Evolutionary conservation across 306 rosid species (phyloP), one percentile per base, ranked within the genome.

Genomic region (Lathyrus oleraceus): DNA sequence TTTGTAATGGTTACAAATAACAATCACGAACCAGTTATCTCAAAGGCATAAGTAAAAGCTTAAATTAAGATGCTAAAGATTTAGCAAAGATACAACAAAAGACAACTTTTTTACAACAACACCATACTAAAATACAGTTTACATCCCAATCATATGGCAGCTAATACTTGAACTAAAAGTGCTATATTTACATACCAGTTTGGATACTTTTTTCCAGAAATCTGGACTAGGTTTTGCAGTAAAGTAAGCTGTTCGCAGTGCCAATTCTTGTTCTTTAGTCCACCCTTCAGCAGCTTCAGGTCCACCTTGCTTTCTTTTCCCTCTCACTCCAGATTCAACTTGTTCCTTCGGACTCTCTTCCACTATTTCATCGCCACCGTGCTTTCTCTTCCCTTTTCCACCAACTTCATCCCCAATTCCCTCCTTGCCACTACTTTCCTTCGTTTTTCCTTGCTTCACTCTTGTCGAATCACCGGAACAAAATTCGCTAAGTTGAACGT

Each of bases 251-350:
- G 64, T 88, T 61, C 73, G 85, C 77, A 93, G 56, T 5, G 87
- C 94, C 59, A 67, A 61, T 68, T 88, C 91, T 72, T 93, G 97
- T 61, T 93, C 96, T 68, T 73, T 80, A 13, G 90, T 85, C 98
- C 98, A 93, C 57, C 87, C 90, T 9, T 76, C 61, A 2, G 45
- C 67, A n/a, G 43, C n/a, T 71, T 71, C 72, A 56, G 36, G 27
- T 10, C 32, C 81, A 15, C 62, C 32, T 30, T 87, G 81, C 79
- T 85, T 89, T 70, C 83, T 71, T 81, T 93, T 90, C 67, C 21
- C 70, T 58, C 13, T 49, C 47, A 42, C 70, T 40, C 30, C 30
- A 19, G 7, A 5, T 52, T 10, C 59, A 52, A 1, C 15, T 7
- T 35, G 39, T 21, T 93, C 94, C 74, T 71, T 81, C 16, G 85